Conservation (phyloP, 139 green algal species). For the Chlorella sp. region DNA sequence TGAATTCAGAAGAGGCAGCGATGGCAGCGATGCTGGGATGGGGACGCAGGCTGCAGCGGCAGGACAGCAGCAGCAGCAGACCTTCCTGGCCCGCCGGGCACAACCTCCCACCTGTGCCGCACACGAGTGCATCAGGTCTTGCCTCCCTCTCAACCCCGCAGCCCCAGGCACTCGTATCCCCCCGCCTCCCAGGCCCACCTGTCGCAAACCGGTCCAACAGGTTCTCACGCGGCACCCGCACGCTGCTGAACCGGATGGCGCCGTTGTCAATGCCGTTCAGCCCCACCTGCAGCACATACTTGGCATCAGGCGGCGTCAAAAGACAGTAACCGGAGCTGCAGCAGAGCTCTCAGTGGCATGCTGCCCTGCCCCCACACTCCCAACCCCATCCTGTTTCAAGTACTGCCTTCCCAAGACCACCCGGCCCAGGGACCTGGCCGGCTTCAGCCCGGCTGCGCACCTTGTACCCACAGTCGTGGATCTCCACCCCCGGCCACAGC, state of each 20-base stretch:
- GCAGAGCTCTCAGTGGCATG: neutral
- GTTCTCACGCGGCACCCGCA: slow-evolving; percentile 78
- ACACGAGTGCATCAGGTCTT: neutral
- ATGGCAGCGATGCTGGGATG: no score
- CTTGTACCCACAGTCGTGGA: slow-evolving; percentile 95
- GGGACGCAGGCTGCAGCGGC: neutral
- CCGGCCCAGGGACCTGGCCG: no score
- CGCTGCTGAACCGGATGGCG: slow-evolving; percentile 82
- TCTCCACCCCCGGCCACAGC: slow-evolving; percentile 84
- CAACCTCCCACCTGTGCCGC: neutral
- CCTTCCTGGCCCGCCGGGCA: no score
- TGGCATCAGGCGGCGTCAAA: no score
- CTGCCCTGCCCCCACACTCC: no score
- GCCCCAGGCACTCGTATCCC: neutral
- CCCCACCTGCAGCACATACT: slow-evolving; percentile 65
- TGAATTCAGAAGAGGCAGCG: neutral
- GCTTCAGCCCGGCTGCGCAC: slow-evolving; percentile 37
- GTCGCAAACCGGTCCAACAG: slow-evolving; percentile 83
- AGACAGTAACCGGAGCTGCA: no score
- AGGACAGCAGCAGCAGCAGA: neutral
- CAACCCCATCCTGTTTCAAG: neutral
- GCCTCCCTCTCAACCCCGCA: neutral
- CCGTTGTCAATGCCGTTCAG: slow-evolving; percentile 95
- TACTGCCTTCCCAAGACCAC: no score
- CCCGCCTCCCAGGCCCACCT: neutral